These are phyloP conservation scores for Misopates orontium DNA, from an alignment of 257 asterid species.

Conservation along the genomic window DNA sequence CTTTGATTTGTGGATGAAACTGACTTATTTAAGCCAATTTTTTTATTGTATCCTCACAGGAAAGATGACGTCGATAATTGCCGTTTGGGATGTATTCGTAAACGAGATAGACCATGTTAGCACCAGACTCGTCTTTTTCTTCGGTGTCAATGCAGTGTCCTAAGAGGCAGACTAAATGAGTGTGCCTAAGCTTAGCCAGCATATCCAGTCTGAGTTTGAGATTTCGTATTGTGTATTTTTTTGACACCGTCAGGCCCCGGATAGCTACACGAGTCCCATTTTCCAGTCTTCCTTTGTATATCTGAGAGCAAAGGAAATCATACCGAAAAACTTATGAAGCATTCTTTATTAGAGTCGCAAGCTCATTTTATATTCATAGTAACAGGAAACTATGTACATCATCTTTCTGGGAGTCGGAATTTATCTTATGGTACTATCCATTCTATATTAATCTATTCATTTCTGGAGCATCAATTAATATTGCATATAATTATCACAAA, in stretches of 20 bases:
- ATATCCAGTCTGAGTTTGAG: conserved; percentile 69
- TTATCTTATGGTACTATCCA: too few relatives aligned
- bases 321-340: conserved; percentile 4
- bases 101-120: conserved; percentile 43
- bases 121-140: conserved; percentile 30
- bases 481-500: too few relatives aligned
- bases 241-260: conserved; percentile 54
- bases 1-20: background rate
- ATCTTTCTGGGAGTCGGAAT: too few relatives aligned
- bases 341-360: too few relatives aligned
- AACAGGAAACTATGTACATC: too few relatives aligned
- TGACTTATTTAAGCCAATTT: background rate
- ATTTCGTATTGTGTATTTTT: conserved; percentile 55
- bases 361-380: too few relatives aligned
- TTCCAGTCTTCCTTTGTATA: conserved; percentile 64
- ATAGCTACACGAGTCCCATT: conserved; percentile 48
- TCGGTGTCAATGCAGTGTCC: conserved; percentile 66
- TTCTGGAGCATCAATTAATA: too few relatives aligned
- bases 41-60: conserved; percentile 40
- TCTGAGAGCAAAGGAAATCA: conserved; percentile 35
- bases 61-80: conserved; percentile 54
- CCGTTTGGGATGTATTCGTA: conserved; percentile 60
- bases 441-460: too few relatives aligned
- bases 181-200: conserved; percentile 63
- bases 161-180: conserved; percentile 65